These are phyloP conservation scores for Globisporangium lucens DNA, from an alignment of 352 stramenopile species.

Conservation along the genomic window DNA sequence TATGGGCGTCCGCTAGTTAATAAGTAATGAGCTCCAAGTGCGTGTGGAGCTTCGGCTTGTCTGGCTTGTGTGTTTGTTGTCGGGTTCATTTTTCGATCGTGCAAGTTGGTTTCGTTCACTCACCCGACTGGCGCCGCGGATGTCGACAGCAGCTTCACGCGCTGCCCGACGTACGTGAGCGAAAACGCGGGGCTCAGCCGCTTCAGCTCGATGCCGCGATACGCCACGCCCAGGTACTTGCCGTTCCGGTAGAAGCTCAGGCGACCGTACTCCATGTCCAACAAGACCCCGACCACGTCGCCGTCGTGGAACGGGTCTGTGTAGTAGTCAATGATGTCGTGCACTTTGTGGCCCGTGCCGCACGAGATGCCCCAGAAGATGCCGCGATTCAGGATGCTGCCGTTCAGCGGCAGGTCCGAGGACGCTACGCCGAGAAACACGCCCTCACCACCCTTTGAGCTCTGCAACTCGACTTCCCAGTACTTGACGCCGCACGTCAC, in stretches of 20 bases:
- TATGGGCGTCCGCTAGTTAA: conserved; percentile 1
- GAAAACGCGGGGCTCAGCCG: conserved; percentile 67
- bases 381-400: conserved; percentile 50
- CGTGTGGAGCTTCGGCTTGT: neutral
- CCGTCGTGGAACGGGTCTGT: conserved; percentile 65
- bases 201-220: conserved; percentile 55
- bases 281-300: conserved; percentile 67
- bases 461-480: conserved; percentile 72
- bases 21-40: neutral
- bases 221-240: conserved; percentile 68
- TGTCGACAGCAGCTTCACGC: conserved; percentile 56
- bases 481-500: conserved; percentile 74
- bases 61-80: neutral
- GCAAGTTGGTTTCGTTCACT: neutral
- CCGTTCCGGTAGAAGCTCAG: conserved; percentile 83
- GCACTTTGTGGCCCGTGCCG: conserved; percentile 73
- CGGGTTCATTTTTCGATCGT: neutral
- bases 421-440: conserved; percentile 71
- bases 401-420: conserved; percentile 50
- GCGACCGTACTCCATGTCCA: conserved; percentile 73
- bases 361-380: conserved; percentile 78
- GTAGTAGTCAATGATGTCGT: conserved; percentile 75
- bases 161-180: conserved; percentile 64
- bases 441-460: conserved; percentile 48
- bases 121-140: conserved; percentile 45